Evolutionary conservation across 2,329 filamentous ascomycete genomes (phyloP), one percentile per base, ranked within the genome.

Genomic region (Colletotrichum echinochloae): DNA sequence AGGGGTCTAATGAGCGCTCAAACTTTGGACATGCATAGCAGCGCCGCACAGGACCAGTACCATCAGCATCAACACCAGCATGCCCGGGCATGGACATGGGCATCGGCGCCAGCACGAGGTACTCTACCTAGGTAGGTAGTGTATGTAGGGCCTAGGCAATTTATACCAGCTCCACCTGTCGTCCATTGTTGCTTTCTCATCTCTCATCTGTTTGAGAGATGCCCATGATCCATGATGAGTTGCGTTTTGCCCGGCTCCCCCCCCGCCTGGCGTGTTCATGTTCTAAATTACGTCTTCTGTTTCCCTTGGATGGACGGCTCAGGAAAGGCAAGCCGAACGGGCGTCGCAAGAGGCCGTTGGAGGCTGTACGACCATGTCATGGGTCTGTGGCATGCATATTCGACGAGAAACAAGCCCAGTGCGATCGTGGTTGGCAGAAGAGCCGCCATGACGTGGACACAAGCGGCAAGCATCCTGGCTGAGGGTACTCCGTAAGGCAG

Each of bases 91-190:
- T n/a, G 44, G 44, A 20, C 20, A 20, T 41, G 14, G 18, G 39
- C 41, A 44, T n/a, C 8, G 2, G 20, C 41, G 1, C 41, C 44
- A 46, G 44, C 44, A 23, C 20, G 20, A 23, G 20, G 44, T 46
- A 46, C n/a, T 4, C 20, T 23, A 9, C 16, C n/a, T n/a, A 33
- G 30, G 30, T 33, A 33, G 4, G 30, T 33, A 33, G 30, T 4
- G 30, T 33, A 33, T 33, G 30, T 33, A 33, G 30, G 30, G 37
- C 59, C 54, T 64, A n/a, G n/a, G n/a, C 39, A 65, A 41, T 41
- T 55, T 28, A 39, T 39, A 12, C 49, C 44, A 52, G 63, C 67
- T 66, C 67, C 63, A 70, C 67, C 63, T 57, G 64, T 56, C 66
- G 62, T 70, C 48, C 35, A 26, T 59, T 62, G 59, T 16, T 23